Evolutionary conservation across 2,329 filamentous ascomycete species (phyloP).

Genomic region (Neopestalotiopsis sp.): DNA sequence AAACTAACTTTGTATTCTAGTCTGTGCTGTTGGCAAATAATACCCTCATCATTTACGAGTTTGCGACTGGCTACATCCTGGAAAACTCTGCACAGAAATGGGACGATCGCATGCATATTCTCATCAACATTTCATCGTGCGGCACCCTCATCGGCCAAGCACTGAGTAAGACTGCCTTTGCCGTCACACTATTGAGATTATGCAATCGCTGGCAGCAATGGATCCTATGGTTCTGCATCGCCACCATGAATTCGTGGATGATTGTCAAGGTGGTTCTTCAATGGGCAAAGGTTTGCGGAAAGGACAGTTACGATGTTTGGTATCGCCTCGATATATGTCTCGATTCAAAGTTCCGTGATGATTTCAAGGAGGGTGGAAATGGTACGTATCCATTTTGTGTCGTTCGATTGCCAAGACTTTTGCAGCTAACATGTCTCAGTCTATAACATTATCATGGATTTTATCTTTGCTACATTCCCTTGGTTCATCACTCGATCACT

Average conservation of each 20-base stretch:
- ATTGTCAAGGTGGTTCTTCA: constrained; percentile 24
- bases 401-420: neutral
- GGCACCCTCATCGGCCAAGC: constrained; percentile 20
- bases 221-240: constrained; percentile 38
- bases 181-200: constrained; percentile 41
- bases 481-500: constrained; percentile 54
- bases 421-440: constrained; percentile 35
- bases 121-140: constrained; percentile 20
- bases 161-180: constrained; percentile 44
- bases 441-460: constrained; percentile 60
- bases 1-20: constrained; percentile 5
- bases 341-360: constrained; percentile 17
- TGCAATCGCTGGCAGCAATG: constrained; percentile 28
- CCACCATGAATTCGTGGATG: constrained; percentile 36
- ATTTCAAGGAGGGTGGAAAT: constrained; percentile 19
- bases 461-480: constrained; percentile 53
- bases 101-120: constrained; percentile 23
- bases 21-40: constrained; percentile 19
- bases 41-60: constrained; percentile 19
- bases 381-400: neutral
- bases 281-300: constrained; percentile 25
- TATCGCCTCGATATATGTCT: constrained; percentile 20
- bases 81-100: constrained; percentile 16
- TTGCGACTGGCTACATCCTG: constrained; percentile 21
- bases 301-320: constrained; percentile 18